phyloP scores from a whole-genome alignment of 73 alveolate species.

The Paraurostyla sp. region DNA sequence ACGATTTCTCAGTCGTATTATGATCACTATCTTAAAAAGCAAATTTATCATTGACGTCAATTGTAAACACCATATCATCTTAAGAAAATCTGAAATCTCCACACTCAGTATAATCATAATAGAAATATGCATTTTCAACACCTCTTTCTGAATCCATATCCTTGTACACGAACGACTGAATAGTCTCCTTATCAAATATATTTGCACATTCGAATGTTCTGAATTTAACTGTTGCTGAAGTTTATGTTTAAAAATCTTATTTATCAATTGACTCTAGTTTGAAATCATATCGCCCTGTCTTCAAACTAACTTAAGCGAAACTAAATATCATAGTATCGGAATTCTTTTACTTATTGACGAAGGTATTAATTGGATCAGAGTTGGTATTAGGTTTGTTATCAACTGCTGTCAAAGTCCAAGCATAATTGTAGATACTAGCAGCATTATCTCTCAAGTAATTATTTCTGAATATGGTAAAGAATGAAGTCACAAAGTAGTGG shows the following conservation, averaged over 20 bases:
- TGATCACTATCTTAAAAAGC: neutral
- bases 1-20: neutral
- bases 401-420: neutral
- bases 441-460: slow-evolving; percentile 17
- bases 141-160: slow-evolving; percentile 35
- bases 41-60: slow-evolving; percentile 14
- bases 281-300: slow-evolving; percentile 14
- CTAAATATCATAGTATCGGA: neutral
- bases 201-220: neutral
- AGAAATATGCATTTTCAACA: neutral
- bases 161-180: neutral
- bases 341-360: neutral
- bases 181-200: slow-evolving; percentile 1
- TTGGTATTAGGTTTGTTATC: neutral
- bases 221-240: neutral
- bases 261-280: neutral
- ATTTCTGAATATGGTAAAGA: neutral
- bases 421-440: neutral
- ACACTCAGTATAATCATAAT: slow-evolving; percentile 19
- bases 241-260: neutral
- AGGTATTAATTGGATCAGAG: neutral
- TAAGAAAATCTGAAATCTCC: neutral
- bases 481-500: slow-evolving; percentile 22
- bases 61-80: neutral
- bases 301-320: neutral